Percentiles rank a stretch among this genome's conserved stretches.
Evolutionary conservation across 257 asterid genomes (phyloP).

Genomic region (Datura wrightii): DNA sequence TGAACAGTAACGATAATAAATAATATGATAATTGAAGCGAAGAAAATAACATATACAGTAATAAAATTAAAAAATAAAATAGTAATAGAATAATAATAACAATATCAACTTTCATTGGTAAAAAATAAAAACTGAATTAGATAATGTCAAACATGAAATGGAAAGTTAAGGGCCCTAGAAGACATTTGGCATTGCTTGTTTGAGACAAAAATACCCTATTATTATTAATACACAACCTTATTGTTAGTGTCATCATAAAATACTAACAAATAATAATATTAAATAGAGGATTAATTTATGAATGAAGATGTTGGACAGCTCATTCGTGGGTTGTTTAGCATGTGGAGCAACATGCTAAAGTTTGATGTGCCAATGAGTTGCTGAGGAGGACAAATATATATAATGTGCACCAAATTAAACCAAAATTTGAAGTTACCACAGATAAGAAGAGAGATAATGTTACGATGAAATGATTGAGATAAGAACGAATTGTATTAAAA

Average conservation of each 20-base stretch:
- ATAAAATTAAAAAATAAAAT: background rate
- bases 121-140: background rate
- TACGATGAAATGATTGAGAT: too few relatives aligned
- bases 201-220: background rate
- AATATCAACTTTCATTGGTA: too few relatives aligned
- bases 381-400: background rate
- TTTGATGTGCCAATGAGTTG: background rate
- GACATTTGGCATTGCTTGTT: background rate
- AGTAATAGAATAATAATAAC: too few relatives aligned
- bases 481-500: too few relatives aligned
- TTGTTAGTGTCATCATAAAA: background rate
- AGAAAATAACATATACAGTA: too few relatives aligned
- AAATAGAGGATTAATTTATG: background rate
- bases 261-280: background rate
- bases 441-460: too few relatives aligned
- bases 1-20: too few relatives aligned
- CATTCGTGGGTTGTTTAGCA: conserved; percentile 20
- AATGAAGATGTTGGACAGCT: background rate
- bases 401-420: too few relatives aligned
- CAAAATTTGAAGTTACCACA: background rate
- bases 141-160: background rate
- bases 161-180: background rate
- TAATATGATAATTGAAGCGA: too few relatives aligned
- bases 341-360: background rate
- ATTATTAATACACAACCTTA: background rate